These are phyloP conservation scores for Ampelocalamus luodianensis DNA, from an alignment of 176 grass and related monocot species.

Conservation along the genomic window DNA sequence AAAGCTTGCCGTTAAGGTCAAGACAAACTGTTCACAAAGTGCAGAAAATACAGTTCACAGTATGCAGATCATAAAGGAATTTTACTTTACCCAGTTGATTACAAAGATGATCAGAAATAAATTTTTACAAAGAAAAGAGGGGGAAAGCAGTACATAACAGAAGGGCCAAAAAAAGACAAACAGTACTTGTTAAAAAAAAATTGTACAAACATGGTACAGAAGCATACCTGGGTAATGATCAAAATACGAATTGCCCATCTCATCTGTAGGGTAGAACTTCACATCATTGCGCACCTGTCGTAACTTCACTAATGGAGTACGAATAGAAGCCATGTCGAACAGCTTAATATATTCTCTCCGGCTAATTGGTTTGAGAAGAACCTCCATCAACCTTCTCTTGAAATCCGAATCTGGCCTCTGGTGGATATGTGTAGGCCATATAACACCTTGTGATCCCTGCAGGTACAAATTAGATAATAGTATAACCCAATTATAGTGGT, in stretches of 20 bases:
- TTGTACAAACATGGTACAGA: background rate
- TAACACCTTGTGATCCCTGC: conserved; percentile 25
- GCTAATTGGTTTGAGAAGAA: conserved; percentile 55
- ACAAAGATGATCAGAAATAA: background rate
- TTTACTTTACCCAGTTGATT: conserved; percentile 15
- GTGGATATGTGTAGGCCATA: conserved; percentile 62
- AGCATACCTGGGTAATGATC: conserved; percentile 72
- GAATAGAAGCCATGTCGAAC: conserved; percentile 43
- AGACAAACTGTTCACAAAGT: background rate
- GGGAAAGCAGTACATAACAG: background rate
- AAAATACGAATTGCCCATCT: conserved; percentile 68
- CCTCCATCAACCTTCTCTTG: conserved; percentile 60
- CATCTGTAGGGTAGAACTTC: conserved; percentile 54
- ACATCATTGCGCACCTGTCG: conserved; percentile 63
- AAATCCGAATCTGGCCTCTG: conserved; percentile 63
- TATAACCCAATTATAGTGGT: background rate
- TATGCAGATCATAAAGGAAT: background rate
- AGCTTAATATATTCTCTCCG: conserved; percentile 60
- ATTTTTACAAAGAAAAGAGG: background rate
- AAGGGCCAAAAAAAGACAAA: background rate
- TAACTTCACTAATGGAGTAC: conserved; percentile 51
- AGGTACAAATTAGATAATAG: background rate
- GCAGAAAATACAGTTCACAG: background rate
- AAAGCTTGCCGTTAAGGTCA: background rate
- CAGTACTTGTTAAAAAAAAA: conserved; percentile 3